Conservation (phyloP, 106 monocot genomes). For the Platanthera guangdongensis region DNA sequence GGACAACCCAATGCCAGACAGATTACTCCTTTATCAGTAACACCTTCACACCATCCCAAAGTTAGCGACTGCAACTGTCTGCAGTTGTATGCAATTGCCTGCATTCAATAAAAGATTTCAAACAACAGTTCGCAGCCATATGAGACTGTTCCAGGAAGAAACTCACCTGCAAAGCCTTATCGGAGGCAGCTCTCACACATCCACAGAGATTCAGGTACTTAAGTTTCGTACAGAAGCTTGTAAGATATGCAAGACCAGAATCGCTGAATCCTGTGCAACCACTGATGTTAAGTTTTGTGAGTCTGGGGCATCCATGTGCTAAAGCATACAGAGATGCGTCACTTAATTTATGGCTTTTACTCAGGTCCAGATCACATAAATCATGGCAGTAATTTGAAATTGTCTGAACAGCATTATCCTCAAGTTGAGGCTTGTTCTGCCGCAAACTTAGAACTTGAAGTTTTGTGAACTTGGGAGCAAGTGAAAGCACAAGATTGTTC, state of each 20-base stretch:
- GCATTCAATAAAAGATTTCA: slow-evolving; percentile 11
- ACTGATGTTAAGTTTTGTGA: slow-evolving; percentile 80
- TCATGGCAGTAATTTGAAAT: slow-evolving; percentile 78
- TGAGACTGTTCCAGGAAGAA: neutral
- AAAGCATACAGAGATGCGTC: slow-evolving; percentile 76
- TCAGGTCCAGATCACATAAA: slow-evolving; percentile 82
- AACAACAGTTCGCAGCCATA: neutral
- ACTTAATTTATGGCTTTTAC: slow-evolving; percentile 65
- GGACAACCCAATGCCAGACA: slow-evolving; percentile 81
- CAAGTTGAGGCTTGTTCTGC: slow-evolving; percentile 72
- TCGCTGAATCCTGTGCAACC: slow-evolving; percentile 83
- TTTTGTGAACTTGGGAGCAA: slow-evolving; percentile 79
- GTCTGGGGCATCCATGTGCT: slow-evolving; percentile 68
- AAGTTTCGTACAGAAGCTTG: slow-evolving; percentile 48
- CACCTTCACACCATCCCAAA: slow-evolving; percentile 86
- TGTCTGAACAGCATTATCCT: slow-evolving; percentile 65
- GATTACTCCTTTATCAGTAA: slow-evolving; percentile 81
- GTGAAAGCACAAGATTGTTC: slow-evolving; percentile 76
- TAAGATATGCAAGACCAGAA: slow-evolving; percentile 56
- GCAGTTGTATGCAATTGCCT: slow-evolving; percentile 84
- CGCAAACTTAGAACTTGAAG: slow-evolving; percentile 59
- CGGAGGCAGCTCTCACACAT: slow-evolving; percentile 68
- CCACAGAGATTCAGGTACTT: slow-evolving; percentile 89
- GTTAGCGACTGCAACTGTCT: slow-evolving; percentile 59
- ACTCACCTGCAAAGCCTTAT: slow-evolving; percentile 78